Evolutionary conservation across 176 grass and related monocot species (phyloP), one percentile per base, ranked within the genome.

Genomic region (Carex cristatella): DNA sequence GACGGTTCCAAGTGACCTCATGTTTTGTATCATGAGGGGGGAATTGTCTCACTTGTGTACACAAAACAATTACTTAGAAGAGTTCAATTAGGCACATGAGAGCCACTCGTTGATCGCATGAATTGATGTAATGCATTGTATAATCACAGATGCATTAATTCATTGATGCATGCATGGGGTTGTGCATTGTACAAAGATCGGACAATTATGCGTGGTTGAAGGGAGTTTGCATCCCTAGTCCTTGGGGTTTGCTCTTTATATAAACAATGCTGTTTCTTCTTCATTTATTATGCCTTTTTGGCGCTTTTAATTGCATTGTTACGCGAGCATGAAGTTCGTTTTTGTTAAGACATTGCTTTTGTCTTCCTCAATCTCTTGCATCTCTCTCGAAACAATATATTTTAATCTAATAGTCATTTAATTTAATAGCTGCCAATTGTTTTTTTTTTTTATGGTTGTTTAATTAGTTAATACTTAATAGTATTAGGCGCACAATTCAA

Each of bases 161-260:
- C 44, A 46, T 46, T 46, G 4, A 46, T 46, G 1, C 1, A 46
- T 44, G 42, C 42, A 7, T 44, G 11, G 56, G 27, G 49, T 30
- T 77, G 72, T 75, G 49, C 49, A 49, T 77, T 32, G 70, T 74
- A 53, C 70, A 49, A 74, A 78, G 27, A 78, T 57, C 74, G 74
- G 74, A 78, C 48, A 78, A 78, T 78, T 78, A 57, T 78, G 74
- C 51, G 74, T 78, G 74, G 74, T 78, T 78, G 74, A 78, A 55
- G 74, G 74, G 40, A 12, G 19, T 10, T 63, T 51, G 61, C 8
- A 63, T 63, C 8, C n/a, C 61, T 63, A 63, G n/a, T 63, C 61
- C 61, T 63, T 27, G 61, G 19, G 61, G 19, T 5, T 28, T 63
- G 61, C 8, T 63, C 19, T 63, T 63, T 28, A 27, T 63, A 27